These are phyloP conservation scores for Parachaetomium inaequale DNA, from an alignment of 495 filamentous ascomycete species.

Conservation along the genomic window DNA sequence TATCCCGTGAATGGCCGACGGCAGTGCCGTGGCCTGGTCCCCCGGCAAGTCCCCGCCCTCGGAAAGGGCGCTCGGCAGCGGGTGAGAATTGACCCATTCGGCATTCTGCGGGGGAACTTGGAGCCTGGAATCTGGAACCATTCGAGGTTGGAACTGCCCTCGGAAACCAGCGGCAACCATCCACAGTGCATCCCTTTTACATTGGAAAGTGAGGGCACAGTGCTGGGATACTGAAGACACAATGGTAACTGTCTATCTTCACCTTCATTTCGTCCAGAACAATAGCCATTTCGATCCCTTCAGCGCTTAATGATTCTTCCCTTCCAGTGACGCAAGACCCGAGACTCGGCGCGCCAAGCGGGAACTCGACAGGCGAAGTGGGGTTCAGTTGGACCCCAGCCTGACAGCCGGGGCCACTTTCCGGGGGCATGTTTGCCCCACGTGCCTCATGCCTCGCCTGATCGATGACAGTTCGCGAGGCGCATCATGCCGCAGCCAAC, in stretches of 20 bases:
- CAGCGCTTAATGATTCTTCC: slow-evolving; percentile 7
- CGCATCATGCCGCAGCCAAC: neutral
- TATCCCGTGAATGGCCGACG: slow-evolving; percentile 29
- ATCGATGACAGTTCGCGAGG: neutral
- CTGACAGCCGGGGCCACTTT: neutral
- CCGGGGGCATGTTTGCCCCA: neutral
- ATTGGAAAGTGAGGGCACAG: too few species aligned
- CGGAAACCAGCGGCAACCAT: slow-evolving; percentile 24
- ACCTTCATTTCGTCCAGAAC: neutral
- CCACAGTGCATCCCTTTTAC: neutral
- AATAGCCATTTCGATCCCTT: neutral
- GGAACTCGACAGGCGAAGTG: slow-evolving; percentile 11
- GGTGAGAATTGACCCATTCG: slow-evolving; percentile 23
- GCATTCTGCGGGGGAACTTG: neutral
- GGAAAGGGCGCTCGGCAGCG: slow-evolving; percentile 33
- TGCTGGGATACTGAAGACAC: neutral
- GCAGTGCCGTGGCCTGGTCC: slow-evolving; percentile 25
- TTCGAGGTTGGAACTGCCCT: neutral
- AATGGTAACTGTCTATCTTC: neutral
- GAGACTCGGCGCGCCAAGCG: slow-evolving; percentile 3
- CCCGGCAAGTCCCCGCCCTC: slow-evolving; percentile 28
- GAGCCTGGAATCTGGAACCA: too few species aligned
- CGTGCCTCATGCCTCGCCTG: neutral
- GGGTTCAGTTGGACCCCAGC: neutral
- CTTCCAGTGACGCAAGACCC: neutral